phyloP scores from a whole-genome alignment of 257 asterid species.

The Fraxinus excelsior region DNA sequence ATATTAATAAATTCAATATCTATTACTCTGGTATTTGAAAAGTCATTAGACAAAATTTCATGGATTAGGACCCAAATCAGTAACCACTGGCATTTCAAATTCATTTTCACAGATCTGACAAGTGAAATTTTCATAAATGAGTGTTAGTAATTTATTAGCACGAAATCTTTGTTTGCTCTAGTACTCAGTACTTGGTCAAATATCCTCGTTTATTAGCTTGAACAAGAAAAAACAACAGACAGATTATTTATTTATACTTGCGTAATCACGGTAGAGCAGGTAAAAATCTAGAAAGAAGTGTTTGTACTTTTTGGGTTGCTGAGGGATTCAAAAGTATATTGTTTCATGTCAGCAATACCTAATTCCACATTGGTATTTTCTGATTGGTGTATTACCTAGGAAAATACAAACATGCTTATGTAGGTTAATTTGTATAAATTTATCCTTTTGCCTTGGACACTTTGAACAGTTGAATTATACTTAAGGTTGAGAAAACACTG shows the following conservation, averaged over 20 bases:
- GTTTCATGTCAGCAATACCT: constrained; percentile 39
- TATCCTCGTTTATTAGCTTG: not conserved
- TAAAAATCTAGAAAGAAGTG: constrained; percentile 9
- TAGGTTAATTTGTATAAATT: constrained; percentile 25
- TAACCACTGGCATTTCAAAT: not conserved
- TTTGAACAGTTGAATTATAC: constrained; percentile 13
- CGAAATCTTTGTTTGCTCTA: not conserved
- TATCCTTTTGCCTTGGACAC: constrained; percentile 3
- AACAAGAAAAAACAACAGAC: not conserved
- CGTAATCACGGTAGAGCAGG: constrained; percentile 17
- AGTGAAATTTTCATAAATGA: not conserved
- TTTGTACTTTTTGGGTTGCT: constrained; percentile 10
- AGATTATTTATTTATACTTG: not conserved
- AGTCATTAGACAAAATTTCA: not conserved
- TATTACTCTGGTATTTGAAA: not conserved
- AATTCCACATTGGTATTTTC: constrained; percentile 31
- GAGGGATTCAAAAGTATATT: constrained; percentile 39
- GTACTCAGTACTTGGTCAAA: not conserved
- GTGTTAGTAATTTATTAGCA: not conserved
- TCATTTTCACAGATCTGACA: not conserved
- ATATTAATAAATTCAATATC: not conserved
- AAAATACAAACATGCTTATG: constrained; percentile 39
- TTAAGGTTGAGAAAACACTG: not conserved
- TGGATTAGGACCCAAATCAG: not conserved
- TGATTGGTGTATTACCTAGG: constrained; percentile 26